Percentiles rank a stretch among this genome's conserved stretches.
These are phyloP conservation scores for Pseudogymnoascus sp. DNA, from an alignment of 2,329 filamentous ascomycete species.

Conservation along the genomic window DNA sequence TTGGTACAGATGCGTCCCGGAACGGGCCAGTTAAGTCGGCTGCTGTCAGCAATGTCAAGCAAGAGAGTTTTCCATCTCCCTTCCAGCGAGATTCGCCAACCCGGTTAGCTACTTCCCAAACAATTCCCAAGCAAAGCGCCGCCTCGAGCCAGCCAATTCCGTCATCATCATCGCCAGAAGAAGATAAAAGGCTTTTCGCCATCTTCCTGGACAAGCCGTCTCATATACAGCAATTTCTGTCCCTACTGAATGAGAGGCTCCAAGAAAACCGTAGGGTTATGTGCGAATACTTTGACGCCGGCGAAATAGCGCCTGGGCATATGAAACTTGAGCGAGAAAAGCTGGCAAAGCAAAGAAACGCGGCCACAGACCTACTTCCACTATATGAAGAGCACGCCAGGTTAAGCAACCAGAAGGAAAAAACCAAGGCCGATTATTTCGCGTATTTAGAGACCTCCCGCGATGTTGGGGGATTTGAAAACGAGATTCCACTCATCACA, in stretches of 20 bases:
- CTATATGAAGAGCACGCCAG: constrained; percentile 3
- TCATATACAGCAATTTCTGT: constrained; percentile 17
- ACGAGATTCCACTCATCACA: constrained; percentile 2
- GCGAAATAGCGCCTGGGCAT: constrained; percentile 11
- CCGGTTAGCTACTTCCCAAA: constrained; percentile 13
- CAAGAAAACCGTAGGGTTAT: constrained; percentile 19
- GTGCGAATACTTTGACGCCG: constrained; percentile 20
- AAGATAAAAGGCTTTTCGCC: constrained; percentile 24
- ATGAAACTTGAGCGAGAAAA: constrained; percentile 4
- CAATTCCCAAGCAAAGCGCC: not conserved
- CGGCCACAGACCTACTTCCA: not conserved
- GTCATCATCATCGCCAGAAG: constrained; percentile 16
- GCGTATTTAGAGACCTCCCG: constrained; percentile 1
- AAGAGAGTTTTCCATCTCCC: constrained; percentile 21
- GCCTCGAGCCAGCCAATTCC: constrained; percentile 20
- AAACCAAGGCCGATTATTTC: constrained; percentile 5
- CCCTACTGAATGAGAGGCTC: constrained; percentile 16
- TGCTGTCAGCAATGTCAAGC: not conserved
- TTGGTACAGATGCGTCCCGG: not conserved
- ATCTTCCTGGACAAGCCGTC: constrained; percentile 20
- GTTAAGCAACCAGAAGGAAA: constrained; percentile 4
- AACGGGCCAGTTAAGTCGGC: not conserved
- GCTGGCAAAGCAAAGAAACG: constrained; percentile 6
- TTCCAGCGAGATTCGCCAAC: constrained; percentile 22
- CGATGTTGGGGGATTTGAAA: not conserved